Conservation (phyloP, 129 eudicot species). For the Calendula officinalis region DNA sequence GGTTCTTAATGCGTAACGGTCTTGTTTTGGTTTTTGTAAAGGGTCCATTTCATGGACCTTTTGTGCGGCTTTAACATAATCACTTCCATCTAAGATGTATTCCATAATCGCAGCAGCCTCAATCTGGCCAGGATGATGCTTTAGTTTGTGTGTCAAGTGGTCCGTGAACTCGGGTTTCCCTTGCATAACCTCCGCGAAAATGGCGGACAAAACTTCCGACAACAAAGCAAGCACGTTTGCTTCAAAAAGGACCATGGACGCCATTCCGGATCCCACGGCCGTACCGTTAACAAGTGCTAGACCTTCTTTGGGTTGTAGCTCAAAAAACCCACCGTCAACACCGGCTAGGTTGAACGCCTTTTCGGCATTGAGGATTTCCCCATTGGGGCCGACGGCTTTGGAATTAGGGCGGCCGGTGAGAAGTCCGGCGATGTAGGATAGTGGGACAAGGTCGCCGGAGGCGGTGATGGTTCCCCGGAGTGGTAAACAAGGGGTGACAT, state of each 20-base stretch:
- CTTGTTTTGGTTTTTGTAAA: constrained; percentile 73
- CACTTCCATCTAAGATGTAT: constrained; percentile 71
- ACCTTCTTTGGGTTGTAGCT: constrained; percentile 87
- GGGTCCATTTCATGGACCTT: constrained; percentile 79
- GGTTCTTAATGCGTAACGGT: constrained; percentile 68
- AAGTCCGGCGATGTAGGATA: constrained; percentile 86
- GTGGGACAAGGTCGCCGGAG: constrained; percentile 82
- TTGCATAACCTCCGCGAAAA: constrained; percentile 92
- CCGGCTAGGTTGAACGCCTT: constrained; percentile 74
- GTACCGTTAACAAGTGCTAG: constrained; percentile 84
- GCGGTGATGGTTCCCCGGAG: constrained; percentile 89
- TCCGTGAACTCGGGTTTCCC: constrained; percentile 89
- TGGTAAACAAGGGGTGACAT: constrained; percentile 74
- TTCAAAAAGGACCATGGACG: constrained; percentile 76
- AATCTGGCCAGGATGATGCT: constrained; percentile 88
- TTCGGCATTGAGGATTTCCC: constrained; percentile 47
- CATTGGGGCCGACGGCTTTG: constrained; percentile 68
- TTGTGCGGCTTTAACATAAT: constrained; percentile 54
- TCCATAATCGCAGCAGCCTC: constrained; percentile 96
- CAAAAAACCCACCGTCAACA: constrained; percentile 54
- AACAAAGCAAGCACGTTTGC: constrained; percentile 60
- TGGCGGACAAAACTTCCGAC: constrained; percentile 71
- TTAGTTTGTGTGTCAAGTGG: constrained; percentile 73
- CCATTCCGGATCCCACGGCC: constrained; percentile 89
- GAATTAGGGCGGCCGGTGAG: constrained; percentile 84